Base-by-base conservation (phyloP, 148 eudicot genomes). In the Vaccinium vitisidaea region DNA sequence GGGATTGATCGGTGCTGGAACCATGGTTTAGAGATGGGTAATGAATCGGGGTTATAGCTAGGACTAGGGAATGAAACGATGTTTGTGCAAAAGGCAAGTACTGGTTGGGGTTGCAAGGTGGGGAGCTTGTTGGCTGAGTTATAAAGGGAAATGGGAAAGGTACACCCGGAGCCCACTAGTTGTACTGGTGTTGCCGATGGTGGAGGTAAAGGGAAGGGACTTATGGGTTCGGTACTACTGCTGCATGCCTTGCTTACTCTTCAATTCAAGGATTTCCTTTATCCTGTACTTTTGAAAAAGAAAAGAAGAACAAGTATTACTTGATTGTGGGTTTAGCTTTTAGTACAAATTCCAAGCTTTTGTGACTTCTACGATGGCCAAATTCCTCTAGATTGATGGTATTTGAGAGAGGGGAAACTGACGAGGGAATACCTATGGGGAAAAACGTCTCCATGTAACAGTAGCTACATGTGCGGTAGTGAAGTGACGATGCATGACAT, bases 211-310 rank as follows among this genome's bases (percentile, higher is more conserved):
- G 25, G 21, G 25, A 43, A 75, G 27, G 77, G 19, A 73, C 6
- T 16, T 19, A 19, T 46, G 15, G 27, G 19, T 18, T 39, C 56
- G 1, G 32, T 10, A 21, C 30, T 10, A 21, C 30, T 10, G 30
- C 23, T 21, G 79, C 56, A 23, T 49, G 32, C 80, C 80, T 76
- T 76, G 56, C 80, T 49, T 76, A 49, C 80, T n/a, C 14, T 43
- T 23, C 80, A 76, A 76, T 48, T 21, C 80, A 76, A 76, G 80
- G 32, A 76, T 76, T 49, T 76, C 27, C 23, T 75, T 21, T 76
- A 6, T 49, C 52, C 74, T 69, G 16, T 18, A n/a, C 55, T 76
- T 76, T 18, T 21, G 32, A 49, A 49, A 49, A 49, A 49, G 32
- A 49, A 76, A 76, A 48, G 32, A 9, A 76, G 56, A 15, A 76